These are phyloP conservation scores for Ophioceras dolichostomum DNA, from an alignment of 2,329 filamentous ascomycete genomes.

Conservation along the genomic window DNA sequence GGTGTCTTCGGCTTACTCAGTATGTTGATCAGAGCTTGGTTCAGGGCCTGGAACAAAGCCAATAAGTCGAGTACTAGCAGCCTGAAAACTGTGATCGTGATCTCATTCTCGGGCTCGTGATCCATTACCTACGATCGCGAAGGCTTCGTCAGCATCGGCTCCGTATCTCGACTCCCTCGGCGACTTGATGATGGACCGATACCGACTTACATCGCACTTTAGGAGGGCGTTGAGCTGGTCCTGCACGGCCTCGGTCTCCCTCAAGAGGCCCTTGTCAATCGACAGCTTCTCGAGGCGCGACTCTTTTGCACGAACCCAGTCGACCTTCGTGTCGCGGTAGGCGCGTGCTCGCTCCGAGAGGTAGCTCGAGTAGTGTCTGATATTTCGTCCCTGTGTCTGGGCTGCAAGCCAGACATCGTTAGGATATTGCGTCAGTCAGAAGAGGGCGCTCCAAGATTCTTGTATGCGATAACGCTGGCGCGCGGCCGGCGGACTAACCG, in stretches of 20 bases:
- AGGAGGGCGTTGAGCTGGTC: slow-evolving; percentile 74
- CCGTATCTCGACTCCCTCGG: slow-evolving; percentile 3
- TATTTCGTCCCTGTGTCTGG: slow-evolving; percentile 90
- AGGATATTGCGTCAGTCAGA: neutral
- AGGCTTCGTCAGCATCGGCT: neutral
- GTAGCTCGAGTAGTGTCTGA: slow-evolving; percentile 83
- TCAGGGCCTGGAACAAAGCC: slow-evolving; percentile 85
- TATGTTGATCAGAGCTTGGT: slow-evolving; percentile 95
- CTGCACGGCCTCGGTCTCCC: slow-evolving; percentile 87
- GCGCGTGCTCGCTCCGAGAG: slow-evolving; percentile 70
- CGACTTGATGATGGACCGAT: too few relatives aligned
- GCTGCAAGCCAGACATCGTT: slow-evolving; percentile 35
- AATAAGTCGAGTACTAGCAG: slow-evolving; percentile 83
- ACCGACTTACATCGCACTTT: slow-evolving; percentile 70
- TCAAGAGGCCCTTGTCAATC: slow-evolving; percentile 82
- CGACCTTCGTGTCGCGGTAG: slow-evolving; percentile 72
- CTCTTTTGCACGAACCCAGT: slow-evolving; percentile 79
- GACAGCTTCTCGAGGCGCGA: slow-evolving; percentile 72
- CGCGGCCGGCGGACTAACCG: slow-evolving; percentile 44
- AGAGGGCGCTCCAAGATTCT: too few relatives aligned
- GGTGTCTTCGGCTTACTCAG: slow-evolving; percentile 49
- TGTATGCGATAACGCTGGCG: neutral
- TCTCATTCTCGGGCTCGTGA: slow-evolving; percentile 88
- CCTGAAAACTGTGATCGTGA: slow-evolving; percentile 86
- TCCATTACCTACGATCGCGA: slow-evolving; percentile 52